These are phyloP conservation scores for Sophora flavescens DNA, from an alignment of 306 rosid species.

Conservation along the genomic window DNA sequence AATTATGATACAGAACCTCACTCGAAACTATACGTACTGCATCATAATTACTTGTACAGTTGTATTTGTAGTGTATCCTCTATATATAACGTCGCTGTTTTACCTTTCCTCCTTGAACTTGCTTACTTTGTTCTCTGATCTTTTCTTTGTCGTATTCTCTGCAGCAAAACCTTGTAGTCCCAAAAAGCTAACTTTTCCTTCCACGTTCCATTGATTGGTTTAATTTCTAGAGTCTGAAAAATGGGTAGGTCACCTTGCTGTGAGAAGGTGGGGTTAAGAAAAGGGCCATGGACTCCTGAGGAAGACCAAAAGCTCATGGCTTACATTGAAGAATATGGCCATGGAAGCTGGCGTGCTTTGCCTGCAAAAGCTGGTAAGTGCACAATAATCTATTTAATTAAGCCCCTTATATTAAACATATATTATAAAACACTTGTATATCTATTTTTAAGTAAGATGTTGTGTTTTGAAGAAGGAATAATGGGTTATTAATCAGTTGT, in stretches of 20 bases:
- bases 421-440: neutral
- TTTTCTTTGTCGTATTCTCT: neutral
- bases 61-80: neutral
- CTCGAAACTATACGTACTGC: constrained; percentile 16
- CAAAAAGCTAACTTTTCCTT: neutral
- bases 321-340: constrained; percentile 64
- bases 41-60: constrained; percentile 14
- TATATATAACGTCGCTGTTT: constrained; percentile 26
- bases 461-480: neutral
- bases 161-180: neutral
- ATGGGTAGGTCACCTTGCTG: constrained; percentile 71
- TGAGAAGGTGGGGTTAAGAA: constrained; percentile 59
- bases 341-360: constrained; percentile 73
- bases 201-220: neutral
- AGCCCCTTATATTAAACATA: too few species aligned
- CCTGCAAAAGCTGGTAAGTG: constrained; percentile 67
- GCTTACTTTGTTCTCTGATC: neutral
- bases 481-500: neutral
- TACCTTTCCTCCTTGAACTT: constrained; percentile 22
- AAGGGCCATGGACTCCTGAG: constrained; percentile 70
- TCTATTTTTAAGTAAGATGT: neutral
- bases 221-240: neutral
- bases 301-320: constrained; percentile 72
- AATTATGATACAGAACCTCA: constrained; percentile 37
- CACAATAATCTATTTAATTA: neutral